Evolutionary conservation across 192 early-diverging fungal species (phyloP).

Genomic region (Linnemannia hyalina): DNA sequence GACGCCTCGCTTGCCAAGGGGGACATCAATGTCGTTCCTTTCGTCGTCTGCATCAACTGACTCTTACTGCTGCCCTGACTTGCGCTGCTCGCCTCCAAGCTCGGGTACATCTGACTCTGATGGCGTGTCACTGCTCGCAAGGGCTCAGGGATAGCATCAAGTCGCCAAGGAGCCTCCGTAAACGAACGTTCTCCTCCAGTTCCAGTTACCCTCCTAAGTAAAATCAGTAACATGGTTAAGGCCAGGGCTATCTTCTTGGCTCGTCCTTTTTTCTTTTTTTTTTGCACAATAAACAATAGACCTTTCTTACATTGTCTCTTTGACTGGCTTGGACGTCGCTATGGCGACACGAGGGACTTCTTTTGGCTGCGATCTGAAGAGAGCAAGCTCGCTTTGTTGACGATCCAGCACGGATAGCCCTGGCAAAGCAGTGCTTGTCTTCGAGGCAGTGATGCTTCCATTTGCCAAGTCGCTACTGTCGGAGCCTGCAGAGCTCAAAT

Average conservation of each 20-base stretch:
- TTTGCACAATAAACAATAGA: neutral
- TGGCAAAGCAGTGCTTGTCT: neutral
- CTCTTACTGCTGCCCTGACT: neutral
- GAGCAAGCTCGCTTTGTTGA: constrained; percentile 42
- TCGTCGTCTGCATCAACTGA: neutral
- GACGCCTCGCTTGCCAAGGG: constrained; percentile 1
- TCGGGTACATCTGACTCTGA: constrained; percentile 51
- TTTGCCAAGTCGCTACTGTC: neutral
- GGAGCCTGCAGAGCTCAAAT: neutral
- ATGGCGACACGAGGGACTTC: constrained; percentile 35
- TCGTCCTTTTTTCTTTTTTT: neutral
- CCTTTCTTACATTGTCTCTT: constrained; percentile 42
- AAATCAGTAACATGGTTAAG: neutral
- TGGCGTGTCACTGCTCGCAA: constrained; percentile 42
- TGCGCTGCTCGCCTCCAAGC: constrained; percentile 13
- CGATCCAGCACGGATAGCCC: constrained; percentile 20
- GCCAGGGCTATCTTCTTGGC: too few species aligned
- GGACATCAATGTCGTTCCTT: neutral
- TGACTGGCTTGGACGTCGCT: constrained; percentile 49
- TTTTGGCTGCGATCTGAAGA: constrained; percentile 31
- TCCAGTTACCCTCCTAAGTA: constrained; percentile 12
- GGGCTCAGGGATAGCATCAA: constrained; percentile 48
- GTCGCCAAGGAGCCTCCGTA: constrained; percentile 39
- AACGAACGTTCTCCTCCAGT: constrained; percentile 18
- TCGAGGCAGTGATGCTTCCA: neutral